Evolutionary conservation across 2,329 filamentous ascomycete species (phyloP).

Genomic region (Triangularia verruculosa): DNA sequence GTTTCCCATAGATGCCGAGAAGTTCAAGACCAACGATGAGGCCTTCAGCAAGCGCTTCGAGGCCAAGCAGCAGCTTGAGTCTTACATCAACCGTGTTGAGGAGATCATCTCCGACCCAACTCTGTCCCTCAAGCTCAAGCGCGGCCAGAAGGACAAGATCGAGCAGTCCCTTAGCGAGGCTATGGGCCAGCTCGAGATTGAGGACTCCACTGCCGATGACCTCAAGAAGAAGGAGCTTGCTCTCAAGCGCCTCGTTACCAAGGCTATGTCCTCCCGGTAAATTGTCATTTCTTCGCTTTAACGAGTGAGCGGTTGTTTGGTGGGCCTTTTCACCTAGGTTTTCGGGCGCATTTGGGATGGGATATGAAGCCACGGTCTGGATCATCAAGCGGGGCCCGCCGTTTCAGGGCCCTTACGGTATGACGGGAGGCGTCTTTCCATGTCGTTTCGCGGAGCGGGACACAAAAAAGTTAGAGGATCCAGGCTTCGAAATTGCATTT

Average conservation of each 20-base stretch:
- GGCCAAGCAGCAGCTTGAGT: constrained; percentile 98
- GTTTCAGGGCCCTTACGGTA: constrained; percentile 20
- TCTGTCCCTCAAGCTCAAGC: constrained; percentile 96
- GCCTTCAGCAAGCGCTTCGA: constrained; percentile 99
- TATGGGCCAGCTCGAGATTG: constrained; percentile 95
- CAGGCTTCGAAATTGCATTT: constrained; percentile 24
- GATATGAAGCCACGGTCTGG: constrained; percentile 27
- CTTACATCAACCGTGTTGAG: constrained; percentile 97
- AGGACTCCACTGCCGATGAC: constrained; percentile 87
- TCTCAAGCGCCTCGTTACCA: constrained; percentile 96
- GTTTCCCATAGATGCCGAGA: constrained; percentile 70
- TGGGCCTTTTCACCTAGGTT: constrained; percentile 15
- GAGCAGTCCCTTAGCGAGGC: constrained; percentile 95
- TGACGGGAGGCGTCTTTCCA: constrained; percentile 30
- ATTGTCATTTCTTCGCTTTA: constrained; percentile 21
- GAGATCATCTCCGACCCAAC: constrained; percentile 97
- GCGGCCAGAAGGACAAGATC: constrained; percentile 99
- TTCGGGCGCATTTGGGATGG: constrained; percentile 22
- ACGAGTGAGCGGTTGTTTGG: constrained; percentile 18
- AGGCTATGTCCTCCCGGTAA: constrained; percentile 94
- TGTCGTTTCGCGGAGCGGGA: constrained; percentile 27
- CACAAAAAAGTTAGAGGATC: constrained; percentile 26
- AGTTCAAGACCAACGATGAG: constrained; percentile 98
- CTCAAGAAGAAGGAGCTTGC: constrained; percentile 99
- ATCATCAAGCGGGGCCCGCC: constrained; percentile 18